phyloP scores from a whole-genome alignment of 768 basidiomycete species.

The Pisolithus tinctorius region DNA sequence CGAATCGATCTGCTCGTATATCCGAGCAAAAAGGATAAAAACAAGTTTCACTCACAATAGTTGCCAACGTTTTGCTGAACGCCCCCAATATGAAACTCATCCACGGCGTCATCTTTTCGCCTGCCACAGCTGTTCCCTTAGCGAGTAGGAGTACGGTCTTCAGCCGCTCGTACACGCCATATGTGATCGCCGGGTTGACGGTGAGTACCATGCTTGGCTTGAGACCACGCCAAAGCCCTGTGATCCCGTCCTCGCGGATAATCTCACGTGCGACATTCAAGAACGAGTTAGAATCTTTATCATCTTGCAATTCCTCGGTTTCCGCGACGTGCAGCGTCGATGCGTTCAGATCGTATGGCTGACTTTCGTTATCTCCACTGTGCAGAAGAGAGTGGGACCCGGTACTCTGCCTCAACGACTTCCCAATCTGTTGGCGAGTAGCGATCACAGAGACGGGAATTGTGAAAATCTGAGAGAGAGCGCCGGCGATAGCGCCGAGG shows the following conservation, averaged over 20 bases:
- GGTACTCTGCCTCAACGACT: slow-evolving; percentile 15
- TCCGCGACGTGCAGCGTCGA: not conserved
- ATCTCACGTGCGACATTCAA: slow-evolving; percentile 78
- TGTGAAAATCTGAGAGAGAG: slow-evolving; percentile 94
- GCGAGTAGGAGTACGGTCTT: slow-evolving; percentile 67
- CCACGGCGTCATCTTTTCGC: slow-evolving; percentile 66
- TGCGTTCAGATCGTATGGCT: not conserved
- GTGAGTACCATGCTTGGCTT: slow-evolving; percentile 93
- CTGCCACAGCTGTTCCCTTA: slow-evolving; percentile 35
- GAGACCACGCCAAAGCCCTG: slow-evolving; percentile 89
- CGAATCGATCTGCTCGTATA: not conserved
- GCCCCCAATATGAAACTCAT: slow-evolving; percentile 85
- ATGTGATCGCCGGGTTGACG: slow-evolving; percentile 96
- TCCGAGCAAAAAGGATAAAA: not conserved
- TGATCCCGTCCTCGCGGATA: slow-evolving; percentile 78
- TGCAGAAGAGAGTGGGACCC: not conserved
- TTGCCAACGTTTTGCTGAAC: slow-evolving; percentile 90
- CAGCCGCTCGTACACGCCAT: slow-evolving; percentile 88
- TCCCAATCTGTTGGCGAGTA: slow-evolving; percentile 90
- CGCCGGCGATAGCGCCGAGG: slow-evolving; percentile 89
- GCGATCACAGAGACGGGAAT: slow-evolving; percentile 98
- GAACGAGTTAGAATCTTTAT: slow-evolving; percentile 54
- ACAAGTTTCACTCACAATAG: slow-evolving; percentile 56
- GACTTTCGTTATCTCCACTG: not conserved
- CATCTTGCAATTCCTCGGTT: slow-evolving; percentile 17